Percentiles rank a stretch among this genome's conserved stretches.
These are phyloP conservation scores for Zygosaccharomyces sapae DNA, from an alignment of 1,139 yeast genomes.

Conservation along the genomic window DNA sequence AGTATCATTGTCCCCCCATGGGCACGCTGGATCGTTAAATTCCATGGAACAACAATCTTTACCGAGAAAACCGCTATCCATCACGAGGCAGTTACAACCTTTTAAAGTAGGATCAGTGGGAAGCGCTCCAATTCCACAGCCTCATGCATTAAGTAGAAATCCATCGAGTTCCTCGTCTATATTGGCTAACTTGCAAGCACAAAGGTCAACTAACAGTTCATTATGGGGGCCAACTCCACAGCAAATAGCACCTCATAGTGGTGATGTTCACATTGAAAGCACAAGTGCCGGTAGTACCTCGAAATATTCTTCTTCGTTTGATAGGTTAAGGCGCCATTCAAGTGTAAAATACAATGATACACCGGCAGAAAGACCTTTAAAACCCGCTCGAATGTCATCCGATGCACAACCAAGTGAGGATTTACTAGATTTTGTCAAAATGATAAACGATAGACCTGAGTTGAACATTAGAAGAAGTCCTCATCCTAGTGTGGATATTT, in stretches of 20 bases:
- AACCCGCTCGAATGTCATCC: conserved; percentile 10
- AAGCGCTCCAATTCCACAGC: conserved; percentile 40
- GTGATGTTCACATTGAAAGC: conserved; percentile 23
- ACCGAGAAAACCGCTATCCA: conserved; percentile 24
- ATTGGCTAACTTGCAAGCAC: conserved; percentile 34
- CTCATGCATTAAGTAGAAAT: conserved; percentile 36
- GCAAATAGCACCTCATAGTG: conserved; percentile 13
- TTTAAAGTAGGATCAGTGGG: conserved; percentile 61
- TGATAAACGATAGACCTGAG: conserved; percentile 70
- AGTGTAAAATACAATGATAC: conserved; percentile 38
- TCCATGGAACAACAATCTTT: conserved; percentile 22
- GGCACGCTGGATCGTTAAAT: conserved; percentile 17
- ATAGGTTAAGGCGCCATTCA: conserved; percentile 39
- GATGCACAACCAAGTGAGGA: conserved; percentile 49
- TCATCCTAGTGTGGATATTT: conserved; percentile 26
- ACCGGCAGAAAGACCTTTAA: conserved; percentile 16
- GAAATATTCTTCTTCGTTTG: conserved; percentile 41
- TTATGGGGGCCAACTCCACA: conserved; percentile 19
- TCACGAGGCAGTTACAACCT: conserved; percentile 45
- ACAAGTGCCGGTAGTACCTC: conserved; percentile 39
- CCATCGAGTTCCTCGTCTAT: conserved; percentile 40
- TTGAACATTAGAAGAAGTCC: conserved; percentile 45
- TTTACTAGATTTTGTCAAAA: conserved; percentile 70
- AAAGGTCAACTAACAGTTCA: conserved; percentile 35
- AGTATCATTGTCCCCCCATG: conserved; percentile 32